These are phyloP conservation scores for Xenosphaeropsis pyriputrescens DNA, from an alignment of 2,329 filamentous ascomycete genomes.

Conservation along the genomic window DNA sequence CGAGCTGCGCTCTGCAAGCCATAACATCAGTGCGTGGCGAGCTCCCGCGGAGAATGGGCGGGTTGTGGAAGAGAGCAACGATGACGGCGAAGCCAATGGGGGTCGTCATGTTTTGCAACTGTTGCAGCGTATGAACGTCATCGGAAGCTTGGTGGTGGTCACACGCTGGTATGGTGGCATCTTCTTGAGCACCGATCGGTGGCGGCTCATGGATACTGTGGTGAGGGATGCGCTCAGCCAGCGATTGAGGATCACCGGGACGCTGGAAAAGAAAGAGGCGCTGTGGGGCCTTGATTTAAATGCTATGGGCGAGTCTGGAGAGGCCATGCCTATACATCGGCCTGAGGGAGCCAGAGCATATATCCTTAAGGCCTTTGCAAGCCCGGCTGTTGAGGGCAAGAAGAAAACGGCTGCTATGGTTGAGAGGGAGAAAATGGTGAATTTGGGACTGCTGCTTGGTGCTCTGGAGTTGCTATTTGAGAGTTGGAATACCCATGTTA, in stretches of 20 bases:
- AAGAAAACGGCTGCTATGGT: constrained; percentile 36
- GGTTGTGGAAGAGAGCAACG: constrained; percentile 18
- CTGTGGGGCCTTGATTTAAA: constrained; percentile 46
- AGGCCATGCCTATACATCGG: constrained; percentile 55
- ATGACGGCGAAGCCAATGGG: constrained; percentile 46
- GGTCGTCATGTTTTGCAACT: constrained; percentile 39
- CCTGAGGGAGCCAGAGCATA: constrained; percentile 53
- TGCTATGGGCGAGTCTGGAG: constrained; percentile 20
- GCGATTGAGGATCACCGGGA: constrained; percentile 26
- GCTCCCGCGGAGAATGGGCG: constrained; percentile 7
- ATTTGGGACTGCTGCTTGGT: constrained; percentile 53
- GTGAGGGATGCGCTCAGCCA: constrained; percentile 39
- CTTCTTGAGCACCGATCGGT: constrained; percentile 45
- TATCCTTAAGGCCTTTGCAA: constrained; percentile 41
- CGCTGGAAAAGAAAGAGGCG: constrained; percentile 30
- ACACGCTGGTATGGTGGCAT: constrained; percentile 48
- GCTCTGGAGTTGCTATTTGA: constrained; percentile 57
- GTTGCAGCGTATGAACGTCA: constrained; percentile 33
- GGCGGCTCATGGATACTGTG: constrained; percentile 45
- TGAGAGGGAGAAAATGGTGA: constrained; percentile 50
- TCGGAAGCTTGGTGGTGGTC: constrained; percentile 40
- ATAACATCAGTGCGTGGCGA: constrained; percentile 29
- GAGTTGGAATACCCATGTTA: constrained; percentile 58
- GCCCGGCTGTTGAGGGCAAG: constrained; percentile 23
- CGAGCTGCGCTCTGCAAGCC: constrained; percentile 35